phyloP scores from a whole-genome alignment of 2,329 filamentous ascomycete genomes.

The Seiridium cupressi region DNA sequence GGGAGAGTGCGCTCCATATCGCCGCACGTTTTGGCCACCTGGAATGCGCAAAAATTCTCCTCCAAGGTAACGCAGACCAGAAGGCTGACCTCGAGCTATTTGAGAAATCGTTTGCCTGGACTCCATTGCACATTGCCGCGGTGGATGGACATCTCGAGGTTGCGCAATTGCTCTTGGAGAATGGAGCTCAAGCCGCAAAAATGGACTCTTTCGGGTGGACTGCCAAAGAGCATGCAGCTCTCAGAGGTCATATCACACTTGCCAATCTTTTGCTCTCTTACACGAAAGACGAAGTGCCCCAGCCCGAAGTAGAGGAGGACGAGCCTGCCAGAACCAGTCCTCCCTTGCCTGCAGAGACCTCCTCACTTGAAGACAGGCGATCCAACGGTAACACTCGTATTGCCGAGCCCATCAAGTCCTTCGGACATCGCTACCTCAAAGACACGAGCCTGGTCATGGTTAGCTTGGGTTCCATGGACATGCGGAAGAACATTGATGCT shows the following conservation, averaged over 20 bases:
- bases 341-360: conserved; percentile 46
- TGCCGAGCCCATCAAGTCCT: conserved; percentile 84
- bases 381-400: conserved; percentile 52
- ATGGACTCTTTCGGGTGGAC: conserved; percentile 91
- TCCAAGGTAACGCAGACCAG: conserved; percentile 68
- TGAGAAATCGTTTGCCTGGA: conserved; percentile 90
- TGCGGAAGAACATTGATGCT: conserved; percentile 74
- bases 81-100: conserved; percentile 73
- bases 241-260: conserved; percentile 84
- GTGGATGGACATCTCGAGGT: conserved; percentile 82
- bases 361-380: conserved; percentile 60
- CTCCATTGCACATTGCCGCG: conserved; percentile 87
- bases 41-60: conserved; percentile 73
- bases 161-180: conserved; percentile 73
- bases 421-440: conserved; percentile 91
- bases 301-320: conserved; percentile 26
- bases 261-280: conserved; percentile 65
- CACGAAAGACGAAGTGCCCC: conserved; percentile 28
- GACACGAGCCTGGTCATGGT: conserved; percentile 88
- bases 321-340: conserved; percentile 26
- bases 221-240: conserved; percentile 85
- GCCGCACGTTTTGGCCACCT: conserved; percentile 85
- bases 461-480: conserved; percentile 92
- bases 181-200: conserved; percentile 72
- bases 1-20: conserved; percentile 88